A percentile compares a stretch with the other conserved stretches of the same genome.
These are phyloP conservation scores for Barnettozyma pratensis DNA, from an alignment of 805 yeast species.

Conservation along the genomic window DNA sequence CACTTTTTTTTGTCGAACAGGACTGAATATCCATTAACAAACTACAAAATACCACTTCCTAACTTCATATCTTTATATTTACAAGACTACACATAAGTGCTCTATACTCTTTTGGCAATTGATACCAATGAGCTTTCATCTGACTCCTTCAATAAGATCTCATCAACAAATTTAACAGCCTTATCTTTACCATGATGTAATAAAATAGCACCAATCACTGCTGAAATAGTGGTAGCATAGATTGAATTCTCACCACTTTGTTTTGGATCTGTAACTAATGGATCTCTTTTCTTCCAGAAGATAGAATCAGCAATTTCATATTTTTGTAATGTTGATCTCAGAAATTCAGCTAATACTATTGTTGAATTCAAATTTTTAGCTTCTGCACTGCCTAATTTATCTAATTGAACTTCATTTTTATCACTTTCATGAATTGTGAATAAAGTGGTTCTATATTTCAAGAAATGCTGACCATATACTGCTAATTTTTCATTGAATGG, in stretches of 20 bases:
- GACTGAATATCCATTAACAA: too few relatives aligned
- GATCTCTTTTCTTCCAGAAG: conserved; percentile 63
- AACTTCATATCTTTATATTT: not conserved
- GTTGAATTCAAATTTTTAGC: conserved; percentile 50
- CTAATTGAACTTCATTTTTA: conserved; percentile 33
- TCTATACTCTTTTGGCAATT: conserved; percentile 7
- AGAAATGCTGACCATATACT: conserved; percentile 61
- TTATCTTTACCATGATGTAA: conserved; percentile 52
- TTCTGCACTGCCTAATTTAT: conserved; percentile 51
- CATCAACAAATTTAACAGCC: conserved; percentile 56
- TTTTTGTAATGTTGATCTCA: conserved; percentile 31
- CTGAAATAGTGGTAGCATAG: conserved; percentile 47
- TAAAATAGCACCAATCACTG: conserved; percentile 67
- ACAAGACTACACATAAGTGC: conserved; percentile 1
- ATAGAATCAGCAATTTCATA: conserved; percentile 41
- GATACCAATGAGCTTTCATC: conserved; percentile 20
- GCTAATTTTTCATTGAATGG: conserved; percentile 88
- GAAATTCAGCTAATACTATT: conserved; percentile 44
- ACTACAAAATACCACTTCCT: not conserved
- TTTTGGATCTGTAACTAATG: conserved; percentile 37
- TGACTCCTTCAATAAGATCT: conserved; percentile 32
- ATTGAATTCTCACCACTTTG: conserved; percentile 54
- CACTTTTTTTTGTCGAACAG: too few relatives aligned
- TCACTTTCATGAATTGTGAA: conserved; percentile 23
- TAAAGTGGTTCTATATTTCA: conserved; percentile 38